These are phyloP conservation scores for Annulohypoxylon bovei DNA, from an alignment of 495 filamentous ascomycete genomes.

Conservation along the genomic window DNA sequence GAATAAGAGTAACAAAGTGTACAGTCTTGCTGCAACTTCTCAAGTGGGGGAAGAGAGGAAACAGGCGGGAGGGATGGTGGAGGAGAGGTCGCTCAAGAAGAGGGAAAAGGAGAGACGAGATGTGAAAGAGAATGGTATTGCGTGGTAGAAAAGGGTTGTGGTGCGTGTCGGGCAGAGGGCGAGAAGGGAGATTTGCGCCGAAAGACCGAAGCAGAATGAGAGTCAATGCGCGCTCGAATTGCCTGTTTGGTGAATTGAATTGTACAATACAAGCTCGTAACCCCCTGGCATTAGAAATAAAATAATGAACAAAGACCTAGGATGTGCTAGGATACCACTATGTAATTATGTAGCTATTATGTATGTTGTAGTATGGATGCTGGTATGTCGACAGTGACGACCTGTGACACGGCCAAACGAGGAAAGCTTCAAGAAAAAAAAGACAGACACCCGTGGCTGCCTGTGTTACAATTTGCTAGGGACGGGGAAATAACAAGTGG, in stretches of 20 bases:
- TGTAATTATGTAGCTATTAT: not conserved
- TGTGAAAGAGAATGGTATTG: slow-evolving; percentile 25
- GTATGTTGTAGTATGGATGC: not conserved
- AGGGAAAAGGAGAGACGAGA: slow-evolving; percentile 41
- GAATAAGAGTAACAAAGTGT: slow-evolving; percentile 35
- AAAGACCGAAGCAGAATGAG: slow-evolving; percentile 38
- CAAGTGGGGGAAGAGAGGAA: slow-evolving; percentile 17
- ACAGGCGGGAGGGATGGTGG: slow-evolving; percentile 33
- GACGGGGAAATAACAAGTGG: slow-evolving; percentile 45
- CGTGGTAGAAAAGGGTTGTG: slow-evolving; percentile 31
- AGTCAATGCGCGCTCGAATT: slow-evolving; percentile 36
- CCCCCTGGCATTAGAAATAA: slow-evolving; percentile 18
- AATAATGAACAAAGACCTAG: slow-evolving; percentile 9
- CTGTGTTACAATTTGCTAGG: slow-evolving; percentile 35
- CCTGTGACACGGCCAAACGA: slow-evolving; percentile 39
- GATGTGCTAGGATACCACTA: slow-evolving; percentile 5
- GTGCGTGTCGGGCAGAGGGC: slow-evolving; percentile 30
- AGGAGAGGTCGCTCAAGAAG: slow-evolving; percentile 34
- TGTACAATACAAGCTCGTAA: not conserved
- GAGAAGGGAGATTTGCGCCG: slow-evolving; percentile 47
- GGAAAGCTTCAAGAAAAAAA: slow-evolving; percentile 29
- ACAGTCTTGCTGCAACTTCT: slow-evolving; percentile 48
- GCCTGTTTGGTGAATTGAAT: slow-evolving; percentile 9
- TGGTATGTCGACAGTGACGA: slow-evolving; percentile 18
- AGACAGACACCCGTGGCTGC: not conserved